Evolutionary conservation across 1,284 basidiomycete genomes (phyloP), one percentile per base, ranked within the genome.

Genomic region (Ganoderma lucidum): DNA sequence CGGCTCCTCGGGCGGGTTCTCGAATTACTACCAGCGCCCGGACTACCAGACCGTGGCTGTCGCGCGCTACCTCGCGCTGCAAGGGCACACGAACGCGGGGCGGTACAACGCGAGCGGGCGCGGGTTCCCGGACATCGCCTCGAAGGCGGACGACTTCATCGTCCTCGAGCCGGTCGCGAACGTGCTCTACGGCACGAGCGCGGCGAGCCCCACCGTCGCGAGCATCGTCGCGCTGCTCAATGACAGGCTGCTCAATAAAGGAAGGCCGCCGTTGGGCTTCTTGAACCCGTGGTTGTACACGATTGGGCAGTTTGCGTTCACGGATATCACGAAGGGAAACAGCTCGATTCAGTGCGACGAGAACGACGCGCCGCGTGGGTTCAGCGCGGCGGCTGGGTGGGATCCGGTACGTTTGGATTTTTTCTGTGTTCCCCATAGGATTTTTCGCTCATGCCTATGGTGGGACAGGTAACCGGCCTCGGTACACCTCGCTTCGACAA

Each of bases 1-100:
- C n/a, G 81, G 84, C 78, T 83, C 81, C 42, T 89, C 90, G 6
- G 91, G 90, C 68, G 92, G 91, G 3, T 91, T 91, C 80, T 87
- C 85, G 70, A 80, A 83, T 73, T 81, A 82, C 74, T 87, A 84
- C 73, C 56, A 77, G 6, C 71, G 74, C 1, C 83, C 84, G 3
- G 45, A 55, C 10, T 87, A 83, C 72, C 85, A 86, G 73, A 60
- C 71, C 35, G 41, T 56, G 0, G 78, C 79, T 4, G 83, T 86
- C 14, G 48, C 74, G 2, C 65, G 72, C 10, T 86, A 63, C 74
- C 76, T 73, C 56, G 51, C 42, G 3, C 61, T 72, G 28, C 75
- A 80, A 19, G 82, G 80, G 15, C 80, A 78, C 0, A 71, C 70
- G 63, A 74, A 76, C 73, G 23, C 67, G 0, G 79, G 78, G 9